A percentile compares a stretch with the other conserved stretches of the same genome.
Conservation (phyloP, 2,329 filamentous ascomycete species). For the Verruconis gallopava region DNA sequence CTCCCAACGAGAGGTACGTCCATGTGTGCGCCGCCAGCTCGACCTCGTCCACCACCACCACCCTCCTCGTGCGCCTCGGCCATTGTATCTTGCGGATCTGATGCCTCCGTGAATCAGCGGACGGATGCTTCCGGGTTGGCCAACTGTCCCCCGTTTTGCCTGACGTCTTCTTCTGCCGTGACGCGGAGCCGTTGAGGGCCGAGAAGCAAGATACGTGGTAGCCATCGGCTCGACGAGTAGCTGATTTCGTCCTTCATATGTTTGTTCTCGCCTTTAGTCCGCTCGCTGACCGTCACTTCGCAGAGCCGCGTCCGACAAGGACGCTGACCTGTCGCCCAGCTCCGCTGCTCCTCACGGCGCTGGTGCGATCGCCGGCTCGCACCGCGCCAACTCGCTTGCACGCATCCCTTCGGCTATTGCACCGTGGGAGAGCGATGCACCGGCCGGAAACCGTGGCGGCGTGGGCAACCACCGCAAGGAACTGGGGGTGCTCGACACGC, state of each 20-base stretch:
- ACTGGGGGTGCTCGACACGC: slow-evolving; percentile 52
- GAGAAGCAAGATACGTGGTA: too few relatives aligned
- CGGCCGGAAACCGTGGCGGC: slow-evolving; percentile 17
- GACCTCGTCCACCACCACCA: too few relatives aligned
- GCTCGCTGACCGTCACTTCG: too few relatives aligned
- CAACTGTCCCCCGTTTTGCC: background rate
- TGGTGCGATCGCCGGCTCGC: slow-evolving; percentile 20
- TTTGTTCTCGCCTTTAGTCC: too few relatives aligned
- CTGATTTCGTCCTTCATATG: too few relatives aligned
- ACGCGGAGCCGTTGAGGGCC: too few relatives aligned
- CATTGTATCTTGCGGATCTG: background rate
- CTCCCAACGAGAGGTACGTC: slow-evolving; percentile 37
- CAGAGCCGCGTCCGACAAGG: too few relatives aligned
- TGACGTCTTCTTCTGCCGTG: background rate
- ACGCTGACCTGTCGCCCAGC: slow-evolving; percentile 22
- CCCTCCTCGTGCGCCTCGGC: too few relatives aligned
- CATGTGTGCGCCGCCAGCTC: slow-evolving; percentile 14
- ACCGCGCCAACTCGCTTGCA: background rate
- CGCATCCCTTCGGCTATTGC: slow-evolving; percentile 32
- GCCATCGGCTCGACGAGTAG: too few relatives aligned
- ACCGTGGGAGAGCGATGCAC: slow-evolving; percentile 33
- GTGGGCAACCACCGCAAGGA: slow-evolving; percentile 61
- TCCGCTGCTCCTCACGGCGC: slow-evolving; percentile 26
- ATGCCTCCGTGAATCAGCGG: background rate
- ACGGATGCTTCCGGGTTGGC: too few relatives aligned